Evolutionary conservation across 768 basidiomycete genomes (phyloP).

Genomic region (Mycena galopus): DNA sequence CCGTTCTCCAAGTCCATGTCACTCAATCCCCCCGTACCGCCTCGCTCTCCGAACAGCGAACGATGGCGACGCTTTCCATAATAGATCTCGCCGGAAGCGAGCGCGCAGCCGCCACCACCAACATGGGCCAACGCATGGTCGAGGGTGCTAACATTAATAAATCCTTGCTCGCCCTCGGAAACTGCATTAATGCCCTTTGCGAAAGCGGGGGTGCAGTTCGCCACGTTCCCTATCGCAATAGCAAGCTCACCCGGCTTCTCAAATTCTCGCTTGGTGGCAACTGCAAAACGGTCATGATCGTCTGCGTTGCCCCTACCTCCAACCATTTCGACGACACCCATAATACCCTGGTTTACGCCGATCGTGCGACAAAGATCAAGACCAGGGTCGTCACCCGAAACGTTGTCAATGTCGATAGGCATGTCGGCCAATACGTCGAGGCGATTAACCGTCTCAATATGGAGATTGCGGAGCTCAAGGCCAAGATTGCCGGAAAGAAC

Average conservation of each 20-base stretch:
- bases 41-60: slow-evolving; percentile 83
- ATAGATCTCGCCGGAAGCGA: slow-evolving; percentile 99
- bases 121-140: slow-evolving; percentile 98
- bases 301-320: slow-evolving; percentile 95
- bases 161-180: slow-evolving; percentile 95
- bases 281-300: slow-evolving; percentile 99
- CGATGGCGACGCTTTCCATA: slow-evolving; percentile 93
- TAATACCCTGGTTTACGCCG: slow-evolving; percentile 97
- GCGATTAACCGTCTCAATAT: slow-evolving; percentile 90
- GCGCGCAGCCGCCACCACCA: slow-evolving; percentile 94
- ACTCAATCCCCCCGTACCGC: slow-evolving; percentile 89
- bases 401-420: slow-evolving; percentile 93
- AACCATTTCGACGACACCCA: slow-evolving; percentile 98
- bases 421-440: slow-evolving; percentile 95
- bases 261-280: slow-evolving; percentile 99
- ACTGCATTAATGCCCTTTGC: slow-evolving; percentile 98
- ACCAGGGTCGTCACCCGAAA: slow-evolving; percentile 97
- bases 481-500: slow-evolving; percentile 82
- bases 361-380: slow-evolving; percentile 98
- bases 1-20: slow-evolving; percentile 96
- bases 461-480: slow-evolving; percentile 89
- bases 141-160: slow-evolving; percentile 99
- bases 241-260: slow-evolving; percentile 96
- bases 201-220: slow-evolving; percentile 90
- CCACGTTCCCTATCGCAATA: slow-evolving; percentile 97